Conservation (phyloP, 106 monocot species). For the Phalaenopsis aphrodite region DNA sequence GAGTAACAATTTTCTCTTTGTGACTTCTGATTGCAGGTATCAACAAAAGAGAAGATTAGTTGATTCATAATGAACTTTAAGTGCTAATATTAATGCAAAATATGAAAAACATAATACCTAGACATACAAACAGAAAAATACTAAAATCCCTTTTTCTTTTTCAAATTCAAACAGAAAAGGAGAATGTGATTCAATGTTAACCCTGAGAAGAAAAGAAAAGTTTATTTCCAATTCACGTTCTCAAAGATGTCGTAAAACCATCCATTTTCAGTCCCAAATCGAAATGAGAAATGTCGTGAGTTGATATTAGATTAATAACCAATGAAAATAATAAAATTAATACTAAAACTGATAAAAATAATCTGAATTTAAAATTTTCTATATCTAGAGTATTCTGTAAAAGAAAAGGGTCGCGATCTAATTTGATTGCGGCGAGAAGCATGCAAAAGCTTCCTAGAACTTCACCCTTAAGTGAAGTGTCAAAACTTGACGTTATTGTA, state of each 20-base stretch:
- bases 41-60: neutral
- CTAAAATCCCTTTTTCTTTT: neutral
- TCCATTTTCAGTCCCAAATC: neutral
- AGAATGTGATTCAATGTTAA: neutral
- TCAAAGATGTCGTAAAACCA: neutral
- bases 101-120: neutral
- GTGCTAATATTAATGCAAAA: neutral
- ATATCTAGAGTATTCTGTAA: neutral
- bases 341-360: neutral
- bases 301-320: neutral
- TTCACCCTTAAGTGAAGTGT: neutral
- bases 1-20: slow-evolving; percentile 20
- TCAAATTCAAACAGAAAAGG: neutral
- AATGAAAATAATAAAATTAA: neutral
- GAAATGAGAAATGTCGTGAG: neutral
- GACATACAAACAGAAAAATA: neutral
- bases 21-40: slow-evolving; percentile 24
- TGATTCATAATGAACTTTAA: neutral
- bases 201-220: neutral
- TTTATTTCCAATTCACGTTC: neutral
- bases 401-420: neutral
- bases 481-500: neutral
- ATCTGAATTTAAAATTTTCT: neutral
- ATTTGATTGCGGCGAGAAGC: neutral
- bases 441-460: neutral